Percentiles rank a stretch among this genome's conserved stretches.
Conservation (phyloP, 306 rosid genomes). For the Prinsepia uniflora region DNA sequence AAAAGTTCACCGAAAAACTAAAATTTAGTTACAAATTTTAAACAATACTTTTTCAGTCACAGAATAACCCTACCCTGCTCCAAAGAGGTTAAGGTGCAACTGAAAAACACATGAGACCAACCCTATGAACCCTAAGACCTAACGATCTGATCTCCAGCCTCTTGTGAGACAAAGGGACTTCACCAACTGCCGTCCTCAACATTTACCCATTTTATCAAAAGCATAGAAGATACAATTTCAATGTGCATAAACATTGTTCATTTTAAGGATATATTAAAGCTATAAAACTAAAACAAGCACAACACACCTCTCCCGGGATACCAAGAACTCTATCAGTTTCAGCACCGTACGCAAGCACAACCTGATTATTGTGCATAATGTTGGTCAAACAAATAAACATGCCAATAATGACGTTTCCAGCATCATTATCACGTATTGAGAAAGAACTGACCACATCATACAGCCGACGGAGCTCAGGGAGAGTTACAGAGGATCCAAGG, state of each 20-base stretch:
- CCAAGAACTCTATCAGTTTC: constrained; percentile 90
- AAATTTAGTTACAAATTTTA: no score
- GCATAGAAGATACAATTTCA: neutral
- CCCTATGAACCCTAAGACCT: neutral
- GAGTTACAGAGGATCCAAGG: constrained; percentile 67
- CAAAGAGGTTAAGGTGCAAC: no score
- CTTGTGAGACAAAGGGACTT: neutral
- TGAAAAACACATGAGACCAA: no score
- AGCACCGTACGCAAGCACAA: constrained; percentile 91
- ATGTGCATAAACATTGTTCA: neutral
- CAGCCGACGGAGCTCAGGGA: constrained; percentile 60
- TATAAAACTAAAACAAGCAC: constrained; percentile 4
- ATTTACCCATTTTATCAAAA: neutral
- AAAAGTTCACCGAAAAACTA: no score
- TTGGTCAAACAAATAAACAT: constrained; percentile 21
- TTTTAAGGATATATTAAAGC: neutral
- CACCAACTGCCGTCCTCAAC: neutral
- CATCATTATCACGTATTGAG: constrained; percentile 19
- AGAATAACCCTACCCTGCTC: no score
- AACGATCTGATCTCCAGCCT: neutral
- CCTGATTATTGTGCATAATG: constrained; percentile 45
- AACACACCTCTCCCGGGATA: constrained; percentile 79
- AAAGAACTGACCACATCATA: constrained; percentile 64
- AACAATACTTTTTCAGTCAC: neutral
- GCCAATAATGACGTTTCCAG: constrained; percentile 12